Evolutionary conservation across 257 asterid genomes (phyloP).

Genomic region (Ilex asprella): DNA sequence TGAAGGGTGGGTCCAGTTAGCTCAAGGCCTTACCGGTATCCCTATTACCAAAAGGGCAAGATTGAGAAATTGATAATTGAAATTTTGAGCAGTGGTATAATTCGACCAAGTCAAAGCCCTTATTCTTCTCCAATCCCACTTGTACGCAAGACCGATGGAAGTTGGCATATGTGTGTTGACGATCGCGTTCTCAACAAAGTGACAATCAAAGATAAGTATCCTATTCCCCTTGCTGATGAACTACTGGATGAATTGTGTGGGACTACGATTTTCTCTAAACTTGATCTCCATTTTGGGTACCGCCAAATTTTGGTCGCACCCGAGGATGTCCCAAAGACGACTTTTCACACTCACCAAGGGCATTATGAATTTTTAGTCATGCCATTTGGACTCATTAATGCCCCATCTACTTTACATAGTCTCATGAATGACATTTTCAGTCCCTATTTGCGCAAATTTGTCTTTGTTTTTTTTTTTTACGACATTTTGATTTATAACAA

Average conservation of each 20-base stretch:
- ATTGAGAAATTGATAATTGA: neutral
- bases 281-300: neutral
- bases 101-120: neutral
- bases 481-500: too few species aligned
- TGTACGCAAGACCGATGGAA: too few species aligned
- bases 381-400: too few species aligned
- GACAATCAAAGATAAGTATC: neutral
- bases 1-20: too few species aligned
- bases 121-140: neutral
- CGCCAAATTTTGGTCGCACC: neutral
- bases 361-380: neutral
- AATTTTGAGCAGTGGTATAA: neutral
- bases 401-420: neutral
- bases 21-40: too few species aligned
- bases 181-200: neutral
- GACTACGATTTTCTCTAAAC: neutral
- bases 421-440: too few species aligned
- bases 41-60: neutral
- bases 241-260: neutral
- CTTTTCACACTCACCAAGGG: neutral
- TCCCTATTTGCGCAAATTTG: neutral
- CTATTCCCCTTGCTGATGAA: neutral
- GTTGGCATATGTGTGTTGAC: neutral
- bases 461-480: too few species aligned
- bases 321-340: neutral